Percentiles rank a stretch among this genome's conserved stretches.
Evolutionary conservation across 768 basidiomycete species (phyloP).

Genomic region (Pleurotus sapidus): DNA sequence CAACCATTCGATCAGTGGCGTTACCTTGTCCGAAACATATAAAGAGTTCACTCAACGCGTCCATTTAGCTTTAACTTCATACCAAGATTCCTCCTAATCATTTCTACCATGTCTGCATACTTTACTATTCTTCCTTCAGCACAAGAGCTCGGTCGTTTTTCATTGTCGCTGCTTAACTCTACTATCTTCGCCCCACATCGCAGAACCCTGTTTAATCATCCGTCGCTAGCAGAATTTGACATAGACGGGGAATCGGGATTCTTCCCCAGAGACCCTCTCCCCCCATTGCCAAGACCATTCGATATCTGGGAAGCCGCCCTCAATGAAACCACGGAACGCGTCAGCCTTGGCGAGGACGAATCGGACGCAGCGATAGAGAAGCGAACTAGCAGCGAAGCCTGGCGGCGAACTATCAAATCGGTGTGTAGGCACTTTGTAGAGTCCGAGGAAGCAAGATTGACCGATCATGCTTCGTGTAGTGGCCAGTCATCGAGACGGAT

Average conservation of each 20-base stretch:
- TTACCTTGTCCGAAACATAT: slow-evolving; percentile 5
- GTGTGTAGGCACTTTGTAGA: slow-evolving; percentile 40
- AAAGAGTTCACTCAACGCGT: background rate
- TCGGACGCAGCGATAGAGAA: slow-evolving; percentile 44
- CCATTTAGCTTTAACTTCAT: background rate
- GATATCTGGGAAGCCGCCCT: slow-evolving; percentile 72
- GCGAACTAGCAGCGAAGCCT: slow-evolving; percentile 56
- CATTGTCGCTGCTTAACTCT: slow-evolving; percentile 43
- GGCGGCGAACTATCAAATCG: slow-evolving; percentile 60
- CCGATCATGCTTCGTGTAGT: slow-evolving; percentile 37
- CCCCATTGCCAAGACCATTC: slow-evolving; percentile 51
- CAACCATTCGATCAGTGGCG: slow-evolving; percentile 8
- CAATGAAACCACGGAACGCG: slow-evolving; percentile 44
- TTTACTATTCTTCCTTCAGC: slow-evolving; percentile 47
- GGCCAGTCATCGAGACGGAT: slow-evolving; percentile 64
- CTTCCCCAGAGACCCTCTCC: slow-evolving; percentile 67
- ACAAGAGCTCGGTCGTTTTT: slow-evolving; percentile 45
- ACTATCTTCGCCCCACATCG: slow-evolving; percentile 29
- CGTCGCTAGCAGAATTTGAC: slow-evolving; percentile 48
- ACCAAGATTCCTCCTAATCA: background rate
- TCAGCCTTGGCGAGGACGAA: slow-evolving; percentile 58
- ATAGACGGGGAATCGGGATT: slow-evolving; percentile 73
- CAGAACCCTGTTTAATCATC: slow-evolving; percentile 27
- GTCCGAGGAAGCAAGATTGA: background rate
- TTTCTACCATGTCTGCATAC: slow-evolving; percentile 19